Evolutionary conservation across 192 early-diverging fungal genomes (phyloP).

Genomic region (Mortierella hygrophila): DNA sequence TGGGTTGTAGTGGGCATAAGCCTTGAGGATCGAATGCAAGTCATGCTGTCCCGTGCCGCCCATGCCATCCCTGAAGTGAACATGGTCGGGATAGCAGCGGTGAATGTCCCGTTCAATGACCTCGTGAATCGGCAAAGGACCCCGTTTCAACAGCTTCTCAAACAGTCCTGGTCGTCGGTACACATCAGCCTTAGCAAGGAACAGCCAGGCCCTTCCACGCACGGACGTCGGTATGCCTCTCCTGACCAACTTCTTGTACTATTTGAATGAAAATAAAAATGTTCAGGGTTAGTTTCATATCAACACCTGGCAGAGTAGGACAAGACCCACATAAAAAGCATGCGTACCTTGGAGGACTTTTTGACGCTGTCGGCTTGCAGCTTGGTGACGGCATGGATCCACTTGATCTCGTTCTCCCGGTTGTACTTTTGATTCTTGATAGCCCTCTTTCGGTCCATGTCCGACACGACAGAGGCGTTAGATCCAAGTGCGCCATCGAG

Average conservation of each 20-base stretch:
- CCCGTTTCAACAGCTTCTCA: constrained; percentile 52
- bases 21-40: constrained; percentile 82
- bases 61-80: constrained; percentile 78
- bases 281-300: neutral
- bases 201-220: constrained; percentile 78
- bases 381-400: constrained; percentile 51
- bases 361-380: constrained; percentile 49
- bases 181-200: constrained; percentile 66
- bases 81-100: constrained; percentile 91
- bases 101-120: constrained; percentile 92
- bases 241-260: constrained; percentile 80
- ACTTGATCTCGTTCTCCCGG: constrained; percentile 46
- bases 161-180: constrained; percentile 65
- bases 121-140: constrained; percentile 77
- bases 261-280: neutral
- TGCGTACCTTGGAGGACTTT: constrained; percentile 51
- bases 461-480: constrained; percentile 16
- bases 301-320: neutral
- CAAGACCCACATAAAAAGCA: neutral
- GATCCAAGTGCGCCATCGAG: constrained; percentile 10
- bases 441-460: constrained; percentile 23
- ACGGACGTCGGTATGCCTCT: constrained; percentile 78
- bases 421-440: constrained; percentile 34
- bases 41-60: constrained; percentile 83
- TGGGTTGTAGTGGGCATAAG: constrained; percentile 90